Evolutionary conservation across 345 rosid species (phyloP).

Genomic region (Hibiscus mutabilis): DNA sequence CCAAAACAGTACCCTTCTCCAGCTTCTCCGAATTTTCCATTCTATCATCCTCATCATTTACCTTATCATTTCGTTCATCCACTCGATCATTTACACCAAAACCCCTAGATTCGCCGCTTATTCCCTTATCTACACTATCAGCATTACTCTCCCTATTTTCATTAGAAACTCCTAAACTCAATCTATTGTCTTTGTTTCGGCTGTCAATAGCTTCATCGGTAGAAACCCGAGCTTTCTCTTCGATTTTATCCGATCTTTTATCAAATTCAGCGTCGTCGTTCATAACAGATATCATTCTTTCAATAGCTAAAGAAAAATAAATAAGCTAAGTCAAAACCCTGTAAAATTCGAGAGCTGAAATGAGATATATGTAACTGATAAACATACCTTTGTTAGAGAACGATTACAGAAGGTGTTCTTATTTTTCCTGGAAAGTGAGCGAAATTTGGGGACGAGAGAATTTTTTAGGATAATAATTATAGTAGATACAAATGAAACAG

Average conservation of each 20-base stretch:
- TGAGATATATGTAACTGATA: not conserved
- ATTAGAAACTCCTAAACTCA: constrained; percentile 7
- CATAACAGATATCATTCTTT: constrained; percentile 17
- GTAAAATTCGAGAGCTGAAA: not conserved
- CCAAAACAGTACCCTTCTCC: constrained; percentile 12
- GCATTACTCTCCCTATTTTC: constrained; percentile 19
- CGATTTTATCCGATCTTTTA: constrained; percentile 4
- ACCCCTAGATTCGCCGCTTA: constrained; percentile 19
- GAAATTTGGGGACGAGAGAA: not conserved
- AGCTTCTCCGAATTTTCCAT: constrained; percentile 13
- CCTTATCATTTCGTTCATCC: constrained; percentile 23
- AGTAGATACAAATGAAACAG: not conserved
- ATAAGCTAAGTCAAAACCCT: not conserved
- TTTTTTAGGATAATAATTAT: not conserved
- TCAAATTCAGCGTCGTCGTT: constrained; percentile 18
- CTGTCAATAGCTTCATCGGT: constrained; percentile 14
- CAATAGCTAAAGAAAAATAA: constrained; percentile 1
- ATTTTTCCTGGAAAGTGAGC: not conserved
- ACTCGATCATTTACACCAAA: constrained; percentile 24
- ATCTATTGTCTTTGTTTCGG: constrained; percentile 12
- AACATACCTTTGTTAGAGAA: constrained; percentile 20
- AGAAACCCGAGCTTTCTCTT: constrained; percentile 23
- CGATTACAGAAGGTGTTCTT: not conserved
- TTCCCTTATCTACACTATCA: constrained; percentile 16
- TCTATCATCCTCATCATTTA: constrained; percentile 22